phyloP scores from a whole-genome alignment of 495 filamentous ascomycete species.

The Daldinia decipiens region DNA sequence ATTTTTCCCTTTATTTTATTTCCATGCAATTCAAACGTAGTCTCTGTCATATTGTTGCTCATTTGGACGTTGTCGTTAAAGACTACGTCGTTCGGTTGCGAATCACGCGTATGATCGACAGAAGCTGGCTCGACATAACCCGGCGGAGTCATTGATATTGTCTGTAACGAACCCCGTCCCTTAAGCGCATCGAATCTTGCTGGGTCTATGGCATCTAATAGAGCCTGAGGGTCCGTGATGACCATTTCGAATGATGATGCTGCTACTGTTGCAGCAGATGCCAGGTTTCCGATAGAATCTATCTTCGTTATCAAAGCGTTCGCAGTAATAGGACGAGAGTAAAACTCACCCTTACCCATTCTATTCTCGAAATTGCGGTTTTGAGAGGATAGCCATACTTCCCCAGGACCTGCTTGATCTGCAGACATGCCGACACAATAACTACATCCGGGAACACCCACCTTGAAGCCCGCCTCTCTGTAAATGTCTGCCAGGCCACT shows the following conservation, averaged over 20 bases:
- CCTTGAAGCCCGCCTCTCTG: not conserved
- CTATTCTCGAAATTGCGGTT: not conserved
- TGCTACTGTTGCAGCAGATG: not conserved
- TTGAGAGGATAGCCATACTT: conserved; percentile 7
- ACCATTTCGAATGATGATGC: not conserved
- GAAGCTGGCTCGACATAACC: not conserved
- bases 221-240: not conserved
- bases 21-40: not conserved
- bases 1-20: not conserved
- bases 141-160: not conserved
- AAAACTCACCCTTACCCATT: not conserved
- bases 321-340: not conserved
- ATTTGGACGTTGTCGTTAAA: not conserved
- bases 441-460: conserved; percentile 1
- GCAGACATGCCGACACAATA: conserved; percentile 4
- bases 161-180: not conserved
- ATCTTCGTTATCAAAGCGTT: not conserved
- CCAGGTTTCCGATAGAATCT: not conserved
- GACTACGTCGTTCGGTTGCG: not conserved
- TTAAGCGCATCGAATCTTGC: conserved; percentile 2
- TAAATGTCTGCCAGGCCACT: conserved; percentile 1
- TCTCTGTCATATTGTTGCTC: not conserved
- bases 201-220: not conserved
- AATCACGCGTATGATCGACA: not conserved
- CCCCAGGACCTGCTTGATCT: not conserved